These are phyloP conservation scores for Phytophthora cryptogea DNA, from an alignment of 352 stramenopile species.

Conservation along the genomic window DNA sequence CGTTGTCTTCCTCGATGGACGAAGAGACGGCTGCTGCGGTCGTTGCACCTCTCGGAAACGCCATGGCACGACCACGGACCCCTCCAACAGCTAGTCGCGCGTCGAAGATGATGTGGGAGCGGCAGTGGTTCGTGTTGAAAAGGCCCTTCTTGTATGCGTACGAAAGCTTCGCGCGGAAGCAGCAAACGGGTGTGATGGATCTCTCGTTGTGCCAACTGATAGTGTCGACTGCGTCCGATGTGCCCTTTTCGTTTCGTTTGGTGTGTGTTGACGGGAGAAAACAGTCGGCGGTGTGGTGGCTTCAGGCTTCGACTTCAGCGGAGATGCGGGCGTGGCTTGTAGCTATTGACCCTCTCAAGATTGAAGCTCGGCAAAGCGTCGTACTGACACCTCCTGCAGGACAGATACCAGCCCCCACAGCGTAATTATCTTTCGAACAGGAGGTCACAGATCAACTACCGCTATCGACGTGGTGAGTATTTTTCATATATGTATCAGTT, in stretches of 20 bases:
- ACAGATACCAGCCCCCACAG: slow-evolving; percentile 37
- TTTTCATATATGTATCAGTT: slow-evolving; percentile 12
- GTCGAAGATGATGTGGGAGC: slow-evolving; percentile 46
- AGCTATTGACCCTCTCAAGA: slow-evolving; percentile 73
- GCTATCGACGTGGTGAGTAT: background rate
- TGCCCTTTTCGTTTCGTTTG: slow-evolving; percentile 77
- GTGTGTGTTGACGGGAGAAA: slow-evolving; percentile 52
- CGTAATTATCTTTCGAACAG: slow-evolving; percentile 10
- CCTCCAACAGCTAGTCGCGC: slow-evolving; percentile 12
- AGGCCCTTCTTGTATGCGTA: slow-evolving; percentile 80
- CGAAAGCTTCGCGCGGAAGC: slow-evolving; percentile 68
- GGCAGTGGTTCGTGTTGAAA: slow-evolving; percentile 84
- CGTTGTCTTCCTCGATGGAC: slow-evolving; percentile 49
- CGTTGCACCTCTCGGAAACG: slow-evolving; percentile 27
- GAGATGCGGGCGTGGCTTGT: slow-evolving; percentile 78
- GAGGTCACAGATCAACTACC: background rate
- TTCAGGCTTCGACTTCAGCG: slow-evolving; percentile 67
- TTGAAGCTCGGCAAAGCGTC: slow-evolving; percentile 38
- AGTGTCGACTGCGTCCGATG: slow-evolving; percentile 30
- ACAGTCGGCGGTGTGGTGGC: slow-evolving; percentile 73
- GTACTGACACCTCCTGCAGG: slow-evolving; percentile 12
- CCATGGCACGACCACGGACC: slow-evolving; percentile 4
- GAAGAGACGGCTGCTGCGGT: slow-evolving; percentile 48
- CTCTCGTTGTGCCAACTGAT: slow-evolving; percentile 67
- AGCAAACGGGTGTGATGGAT: slow-evolving; percentile 74